Percentiles rank a stretch among this genome's conserved stretches.
Evolutionary conservation across 805 yeast species (phyloP).

Genomic region (Pichia occidentalis): DNA sequence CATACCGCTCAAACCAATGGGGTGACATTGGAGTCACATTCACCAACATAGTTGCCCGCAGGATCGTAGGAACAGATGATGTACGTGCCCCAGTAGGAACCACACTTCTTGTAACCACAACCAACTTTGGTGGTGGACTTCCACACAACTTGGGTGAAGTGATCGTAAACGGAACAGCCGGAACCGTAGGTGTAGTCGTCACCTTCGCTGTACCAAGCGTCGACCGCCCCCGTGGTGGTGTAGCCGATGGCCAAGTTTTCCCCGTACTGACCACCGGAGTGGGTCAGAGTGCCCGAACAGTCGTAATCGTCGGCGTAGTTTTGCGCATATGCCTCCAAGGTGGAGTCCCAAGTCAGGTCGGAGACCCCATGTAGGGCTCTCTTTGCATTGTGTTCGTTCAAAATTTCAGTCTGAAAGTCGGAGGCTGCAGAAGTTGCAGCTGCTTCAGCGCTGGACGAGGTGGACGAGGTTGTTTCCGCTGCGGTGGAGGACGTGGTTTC

Average conservation of each 20-base stretch:
- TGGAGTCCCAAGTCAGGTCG: constrained; percentile 49
- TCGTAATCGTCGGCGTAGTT: constrained; percentile 47
- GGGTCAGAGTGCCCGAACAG: constrained; percentile 56
- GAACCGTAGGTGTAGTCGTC: constrained; percentile 43
- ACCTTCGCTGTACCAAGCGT: constrained; percentile 72
- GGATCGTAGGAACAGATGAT: constrained; percentile 72
- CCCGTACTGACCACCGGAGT: constrained; percentile 64
- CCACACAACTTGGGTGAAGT: constrained; percentile 78
- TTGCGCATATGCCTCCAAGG: constrained; percentile 50
- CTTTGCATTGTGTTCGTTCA: constrained; percentile 55
- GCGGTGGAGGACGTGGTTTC: constrained; percentile 13
- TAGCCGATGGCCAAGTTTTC: constrained; percentile 74
- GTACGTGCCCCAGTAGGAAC: constrained; percentile 47
- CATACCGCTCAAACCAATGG: constrained; percentile 15
- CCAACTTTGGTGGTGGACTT: constrained; percentile 53
- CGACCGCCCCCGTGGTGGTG: constrained; percentile 47
- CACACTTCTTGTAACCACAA: constrained; percentile 51
- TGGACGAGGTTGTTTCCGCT: constrained; percentile 11
- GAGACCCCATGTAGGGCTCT: constrained; percentile 50
- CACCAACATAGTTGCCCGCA: constrained; percentile 64
- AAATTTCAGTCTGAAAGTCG: constrained; percentile 32
- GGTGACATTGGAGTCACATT: constrained; percentile 33
- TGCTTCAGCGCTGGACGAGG: constrained; percentile 14
- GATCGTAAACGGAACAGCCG: constrained; percentile 48
- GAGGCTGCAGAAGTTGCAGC: constrained; percentile 16